These are phyloP conservation scores for Hirschfeldia incana DNA, from an alignment of 345 rosid genomes.

Conservation along the genomic window DNA sequence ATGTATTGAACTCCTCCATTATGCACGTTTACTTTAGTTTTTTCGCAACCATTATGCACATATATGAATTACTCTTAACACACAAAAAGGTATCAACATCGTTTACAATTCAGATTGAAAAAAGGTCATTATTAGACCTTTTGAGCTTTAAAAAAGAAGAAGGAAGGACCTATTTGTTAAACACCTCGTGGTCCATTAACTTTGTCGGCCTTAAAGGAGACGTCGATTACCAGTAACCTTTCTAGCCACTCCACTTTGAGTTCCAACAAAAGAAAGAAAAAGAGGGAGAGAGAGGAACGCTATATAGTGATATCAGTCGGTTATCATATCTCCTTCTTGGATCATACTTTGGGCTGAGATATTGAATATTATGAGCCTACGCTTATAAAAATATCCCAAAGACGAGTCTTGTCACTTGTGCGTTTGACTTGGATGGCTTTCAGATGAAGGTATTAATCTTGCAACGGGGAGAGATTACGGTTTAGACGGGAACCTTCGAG, in stretches of 20 bases:
- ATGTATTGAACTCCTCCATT: conserved; percentile 12
- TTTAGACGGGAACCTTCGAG: conserved; percentile 71
- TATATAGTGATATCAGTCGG: background rate
- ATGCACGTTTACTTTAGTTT: conserved; percentile 2
- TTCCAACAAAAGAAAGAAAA: background rate
- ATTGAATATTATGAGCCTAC: background rate
- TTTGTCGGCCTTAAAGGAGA: background rate
- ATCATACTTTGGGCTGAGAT: background rate
- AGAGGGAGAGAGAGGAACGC: background rate
- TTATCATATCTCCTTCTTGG: background rate
- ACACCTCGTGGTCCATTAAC: background rate
- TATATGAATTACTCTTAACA: background rate
- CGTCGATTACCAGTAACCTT: background rate
- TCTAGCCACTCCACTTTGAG: background rate
- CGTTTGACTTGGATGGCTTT: conserved; percentile 86
- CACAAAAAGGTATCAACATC: background rate
- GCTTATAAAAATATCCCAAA: background rate
- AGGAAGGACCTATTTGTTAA: background rate
- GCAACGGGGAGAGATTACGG: conserved; percentile 16
- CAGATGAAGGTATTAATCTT: conserved; percentile 82
- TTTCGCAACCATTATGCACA: background rate
- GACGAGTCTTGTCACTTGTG: conserved; percentile 57
- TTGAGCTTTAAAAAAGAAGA: background rate
- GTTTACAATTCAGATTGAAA: background rate
- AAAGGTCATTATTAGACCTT: conserved; percentile 15